Conservation (phyloP, 345 rosid genomes). For the Corchorus capsularis region DNA sequence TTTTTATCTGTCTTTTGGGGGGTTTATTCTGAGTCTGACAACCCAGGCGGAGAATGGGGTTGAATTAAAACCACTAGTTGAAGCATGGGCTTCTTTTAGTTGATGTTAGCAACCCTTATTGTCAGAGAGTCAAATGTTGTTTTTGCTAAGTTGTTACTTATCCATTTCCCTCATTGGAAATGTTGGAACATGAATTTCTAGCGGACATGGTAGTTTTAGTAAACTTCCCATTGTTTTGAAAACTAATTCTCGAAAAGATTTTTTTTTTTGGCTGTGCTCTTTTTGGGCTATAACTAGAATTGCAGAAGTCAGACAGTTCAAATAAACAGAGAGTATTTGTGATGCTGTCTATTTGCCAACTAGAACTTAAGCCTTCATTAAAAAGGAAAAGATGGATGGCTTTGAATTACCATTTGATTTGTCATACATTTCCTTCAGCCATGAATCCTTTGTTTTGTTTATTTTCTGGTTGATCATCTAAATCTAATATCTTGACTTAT, state of each 20-base stretch:
- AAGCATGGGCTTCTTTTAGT: not conserved
- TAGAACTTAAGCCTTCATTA: not conserved
- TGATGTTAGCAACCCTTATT: not conserved
- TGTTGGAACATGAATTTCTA: not conserved
- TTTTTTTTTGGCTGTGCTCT: too few species aligned
- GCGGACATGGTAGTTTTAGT: not conserved
- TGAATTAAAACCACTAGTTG: not conserved
- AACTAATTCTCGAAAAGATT: not conserved
- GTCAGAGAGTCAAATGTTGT: not conserved
- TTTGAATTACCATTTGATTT: not conserved
- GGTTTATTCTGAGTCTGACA: not conserved
- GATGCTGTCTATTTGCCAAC: not conserved
- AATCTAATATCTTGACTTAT: not conserved
- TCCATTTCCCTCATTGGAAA: not conserved
- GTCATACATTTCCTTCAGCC: not conserved
- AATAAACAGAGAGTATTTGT: not conserved
- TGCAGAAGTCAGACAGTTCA: not conserved
- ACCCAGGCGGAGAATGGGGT: not conserved
- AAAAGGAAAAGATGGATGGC: not conserved
- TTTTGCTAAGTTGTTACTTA: not conserved
- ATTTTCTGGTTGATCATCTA: not conserved
- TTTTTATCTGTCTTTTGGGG: not conserved
- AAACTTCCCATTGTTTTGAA: not conserved
- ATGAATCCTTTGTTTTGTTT: not conserved
- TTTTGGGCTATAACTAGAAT: not conserved